These are phyloP conservation scores for Hypomyces perniciosus DNA, from an alignment of 2,329 filamentous ascomycete genomes.

Conservation along the genomic window DNA sequence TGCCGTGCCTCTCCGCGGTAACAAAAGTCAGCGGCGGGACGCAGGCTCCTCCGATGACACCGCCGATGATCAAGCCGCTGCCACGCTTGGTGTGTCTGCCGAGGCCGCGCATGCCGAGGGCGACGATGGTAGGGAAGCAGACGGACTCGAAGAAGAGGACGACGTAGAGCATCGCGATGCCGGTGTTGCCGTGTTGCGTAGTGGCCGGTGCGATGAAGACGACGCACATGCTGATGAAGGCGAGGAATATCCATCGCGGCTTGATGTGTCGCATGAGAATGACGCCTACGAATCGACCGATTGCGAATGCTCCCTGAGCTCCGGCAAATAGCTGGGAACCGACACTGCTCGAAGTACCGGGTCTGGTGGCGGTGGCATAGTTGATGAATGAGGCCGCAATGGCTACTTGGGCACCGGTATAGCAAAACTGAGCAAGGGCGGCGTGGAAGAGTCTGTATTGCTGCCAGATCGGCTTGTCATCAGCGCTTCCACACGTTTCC, in stretches of 20 bases:
- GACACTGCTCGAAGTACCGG: constrained; percentile 41
- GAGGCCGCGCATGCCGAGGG: constrained; percentile 67
- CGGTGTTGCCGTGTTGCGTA: constrained; percentile 39
- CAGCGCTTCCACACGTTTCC: constrained; percentile 46
- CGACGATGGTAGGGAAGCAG: constrained; percentile 76
- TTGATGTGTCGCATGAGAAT: constrained; percentile 60
- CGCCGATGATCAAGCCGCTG: constrained; percentile 61
- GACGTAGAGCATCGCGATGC: constrained; percentile 58
- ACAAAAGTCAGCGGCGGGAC: constrained; percentile 67
- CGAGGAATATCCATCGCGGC: constrained; percentile 62
- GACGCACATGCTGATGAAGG: constrained; percentile 58
- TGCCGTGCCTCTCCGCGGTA: constrained; percentile 57
- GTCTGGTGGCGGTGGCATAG: constrained; percentile 57
- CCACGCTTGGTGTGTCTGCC: constrained; percentile 74
- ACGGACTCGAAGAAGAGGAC: constrained; percentile 75
- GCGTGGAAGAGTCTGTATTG: constrained; percentile 74
- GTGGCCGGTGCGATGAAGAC: constrained; percentile 52
- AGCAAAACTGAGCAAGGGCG: constrained; percentile 71
- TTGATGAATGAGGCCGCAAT: constrained; percentile 68
- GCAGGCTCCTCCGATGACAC: constrained; percentile 65
- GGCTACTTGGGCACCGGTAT: constrained; percentile 65
- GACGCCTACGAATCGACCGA: constrained; percentile 65
- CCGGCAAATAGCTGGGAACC: constrained; percentile 66
- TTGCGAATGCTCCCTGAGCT: constrained; percentile 65
- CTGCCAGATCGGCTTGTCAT: constrained; percentile 59